Base-by-base conservation (phyloP, 352 stramenopile species). In the Globisporangium nodosum region DNA sequence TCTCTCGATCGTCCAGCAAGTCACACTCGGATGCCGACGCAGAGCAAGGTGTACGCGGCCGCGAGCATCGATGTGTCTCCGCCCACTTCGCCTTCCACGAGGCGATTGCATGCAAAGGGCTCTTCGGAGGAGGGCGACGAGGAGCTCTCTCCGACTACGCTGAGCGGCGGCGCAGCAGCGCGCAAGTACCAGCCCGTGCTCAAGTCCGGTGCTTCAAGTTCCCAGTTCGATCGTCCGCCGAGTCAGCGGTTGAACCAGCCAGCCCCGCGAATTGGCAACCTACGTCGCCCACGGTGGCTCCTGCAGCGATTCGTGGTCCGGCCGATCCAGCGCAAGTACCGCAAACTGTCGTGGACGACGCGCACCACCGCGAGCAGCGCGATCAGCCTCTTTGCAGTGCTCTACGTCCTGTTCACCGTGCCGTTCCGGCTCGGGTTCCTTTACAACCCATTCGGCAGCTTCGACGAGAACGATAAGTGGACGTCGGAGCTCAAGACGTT, bases 371-470 rank as follows among this genome's bases (percentile, higher is more conserved):
- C 79, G 35, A 65, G 47, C 21, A 58, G 73, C 5, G 31, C 45
- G 2, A 40, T 73, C 27, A 71, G 64, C 21, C 49, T 80, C 16
- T 65, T 56, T 21, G 46, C 53, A 0, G 48, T 78, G 52, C 37
- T 81, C 21, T 91, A 91, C 66, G 58, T 80, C 20, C 66, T 85
- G 39, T 18, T 79, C 24, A 88, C 70, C 15, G 57, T 91, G 5
- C 81, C 79, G 16, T 65, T 90, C 8, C 80, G 81, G 0, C 69
- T 93, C 45, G 83, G 81, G 27, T 86, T 93, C 53, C 64, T 85
- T 53, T 90, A 81, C 48, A 77, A 89, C 58, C 77, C 77, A 3
- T 79, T 81, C 45, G 39, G 63, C 0, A 31, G 30, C 24, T 37
- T 54, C 40, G 20, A 35, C 15, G n/a, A 58, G 20, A 56, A 49